Base-by-base conservation (phyloP, 179 eudicot species). In the Patellifolia procumbens region DNA sequence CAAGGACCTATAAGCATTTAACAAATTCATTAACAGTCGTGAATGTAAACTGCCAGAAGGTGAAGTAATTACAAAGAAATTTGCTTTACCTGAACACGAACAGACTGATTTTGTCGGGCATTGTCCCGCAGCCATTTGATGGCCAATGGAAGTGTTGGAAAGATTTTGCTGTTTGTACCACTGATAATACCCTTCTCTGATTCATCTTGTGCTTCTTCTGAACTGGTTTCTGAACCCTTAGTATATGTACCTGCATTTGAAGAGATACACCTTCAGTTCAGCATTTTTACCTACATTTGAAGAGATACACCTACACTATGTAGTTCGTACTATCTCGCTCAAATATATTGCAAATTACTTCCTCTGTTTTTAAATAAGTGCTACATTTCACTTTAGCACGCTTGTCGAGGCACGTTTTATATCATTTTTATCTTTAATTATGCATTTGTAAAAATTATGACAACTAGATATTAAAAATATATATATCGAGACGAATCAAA, bases 51-150 rank as follows among this genome's bases (percentile, higher is more conserved):
- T 26, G 24, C 45, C 56, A 7, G 26, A 20, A 28, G 6, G 28
- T 28, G 43, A 32, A 20, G 9, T 16, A 60, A 39, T 58, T 17
- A 70, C 63, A 1, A 22, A 58, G 39, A 37, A 35, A 52, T 1
- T 49, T 29, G 79, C 13, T 29, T 74, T 83, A 96, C 98, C 99
- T 91, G 98, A 75, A 86, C 85, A 48, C 88, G 98, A 72, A 81
- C 82, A 58, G 97, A 87, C 82, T 83, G 90, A 70, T 89, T 89
- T 83, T 87, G 87, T 63, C 75, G 87, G 26, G 60, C 89, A 28
- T 74, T 85, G 76, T 96, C 98, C 68, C 98, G 83, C 58, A 94
- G 85, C 97, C 98, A 96, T 74, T 90, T 94, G 78, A 96, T 87
- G 77, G 99, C 99, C 76, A 88, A 78, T 59, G 97, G 94, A 81